Conservation (phyloP, 1,284 basidiomycete genomes). For the Ceratorhiza oryzae-sativae region DNA sequence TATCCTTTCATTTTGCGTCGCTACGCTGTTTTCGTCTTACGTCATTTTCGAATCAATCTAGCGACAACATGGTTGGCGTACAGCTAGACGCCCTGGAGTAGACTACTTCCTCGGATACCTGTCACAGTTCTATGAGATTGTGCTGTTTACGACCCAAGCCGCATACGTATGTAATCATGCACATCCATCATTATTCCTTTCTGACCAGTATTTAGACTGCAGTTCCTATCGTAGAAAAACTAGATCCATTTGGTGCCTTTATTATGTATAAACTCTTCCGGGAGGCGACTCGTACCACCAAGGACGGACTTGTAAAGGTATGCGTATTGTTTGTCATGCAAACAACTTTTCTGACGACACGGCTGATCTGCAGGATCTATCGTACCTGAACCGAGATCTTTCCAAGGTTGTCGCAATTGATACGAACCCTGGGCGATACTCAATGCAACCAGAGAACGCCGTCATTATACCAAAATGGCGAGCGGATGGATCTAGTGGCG, state of each 20-base stretch:
- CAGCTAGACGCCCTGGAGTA: slow-evolving; percentile 92
- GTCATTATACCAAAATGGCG: slow-evolving; percentile 89
- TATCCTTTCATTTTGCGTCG: slow-evolving; percentile 43
- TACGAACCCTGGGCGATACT: slow-evolving; percentile 78
- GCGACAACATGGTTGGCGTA: slow-evolving; percentile 88
- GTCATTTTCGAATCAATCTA: slow-evolving; percentile 49
- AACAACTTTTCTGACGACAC: slow-evolving; percentile 13
- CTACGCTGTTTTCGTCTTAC: slow-evolving; percentile 5
- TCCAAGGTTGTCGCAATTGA: slow-evolving; percentile 91
- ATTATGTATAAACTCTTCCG: slow-evolving; percentile 90
- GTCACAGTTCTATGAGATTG: slow-evolving; percentile 97
- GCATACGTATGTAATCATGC: slow-evolving; percentile 71
- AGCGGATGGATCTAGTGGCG: slow-evolving; percentile 62
- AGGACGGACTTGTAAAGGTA: slow-evolving; percentile 84
- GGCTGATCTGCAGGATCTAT: slow-evolving; percentile 69
- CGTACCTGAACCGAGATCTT: slow-evolving; percentile 92
- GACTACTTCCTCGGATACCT: slow-evolving; percentile 98
- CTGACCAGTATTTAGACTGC: slow-evolving; percentile 68
- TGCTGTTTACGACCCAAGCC: slow-evolving; percentile 93
- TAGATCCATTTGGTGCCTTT: slow-evolving; percentile 92
- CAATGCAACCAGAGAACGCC: slow-evolving; percentile 89
- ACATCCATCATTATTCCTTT: slow-evolving; percentile 9
- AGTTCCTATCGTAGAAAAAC: slow-evolving; percentile 87
- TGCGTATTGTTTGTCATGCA: slow-evolving; percentile 39
- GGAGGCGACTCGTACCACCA: slow-evolving; percentile 82